Evolutionary conservation across 2,329 filamentous ascomycete genomes (phyloP).

Genomic region (Pseudogymnoascus sp.): DNA sequence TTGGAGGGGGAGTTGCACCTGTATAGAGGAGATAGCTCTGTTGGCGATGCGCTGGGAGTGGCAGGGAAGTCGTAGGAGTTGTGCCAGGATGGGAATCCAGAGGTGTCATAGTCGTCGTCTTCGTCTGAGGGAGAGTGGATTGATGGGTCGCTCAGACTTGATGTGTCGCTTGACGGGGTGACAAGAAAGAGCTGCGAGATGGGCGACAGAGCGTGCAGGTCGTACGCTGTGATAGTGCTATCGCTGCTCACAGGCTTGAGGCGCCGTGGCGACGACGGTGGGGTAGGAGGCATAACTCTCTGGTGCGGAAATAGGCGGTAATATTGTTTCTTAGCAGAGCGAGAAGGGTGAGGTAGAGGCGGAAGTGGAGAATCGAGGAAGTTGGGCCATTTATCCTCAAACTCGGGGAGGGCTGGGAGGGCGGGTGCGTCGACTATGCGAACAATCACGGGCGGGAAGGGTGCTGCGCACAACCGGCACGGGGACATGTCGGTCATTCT

Average conservation of each 20-base stretch:
- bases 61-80: not conserved
- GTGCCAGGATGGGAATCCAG: not conserved
- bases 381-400: not conserved
- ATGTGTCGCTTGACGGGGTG: not conserved
- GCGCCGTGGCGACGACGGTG: not conserved
- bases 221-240: not conserved
- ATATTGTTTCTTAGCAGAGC: not conserved
- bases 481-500: slow-evolving; percentile 5
- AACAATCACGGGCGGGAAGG: slow-evolving; percentile 4
- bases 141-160: not conserved
- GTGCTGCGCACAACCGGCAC: slow-evolving; percentile 1
- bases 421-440: not conserved
- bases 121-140: not conserved
- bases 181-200: not conserved
- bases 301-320: not conserved
- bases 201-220: not conserved
- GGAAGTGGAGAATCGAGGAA: not conserved
- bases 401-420: not conserved
- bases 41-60: not conserved
- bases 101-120: not conserved
- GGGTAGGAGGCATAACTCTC: not conserved
- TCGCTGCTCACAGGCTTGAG: not conserved
- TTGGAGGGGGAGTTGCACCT: not conserved
- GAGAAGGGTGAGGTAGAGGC: not conserved
- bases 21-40: not conserved